These are phyloP conservation scores for Colletotrichum sansevieriae DNA, from an alignment of 2,329 filamentous ascomycete species.

Conservation along the genomic window DNA sequence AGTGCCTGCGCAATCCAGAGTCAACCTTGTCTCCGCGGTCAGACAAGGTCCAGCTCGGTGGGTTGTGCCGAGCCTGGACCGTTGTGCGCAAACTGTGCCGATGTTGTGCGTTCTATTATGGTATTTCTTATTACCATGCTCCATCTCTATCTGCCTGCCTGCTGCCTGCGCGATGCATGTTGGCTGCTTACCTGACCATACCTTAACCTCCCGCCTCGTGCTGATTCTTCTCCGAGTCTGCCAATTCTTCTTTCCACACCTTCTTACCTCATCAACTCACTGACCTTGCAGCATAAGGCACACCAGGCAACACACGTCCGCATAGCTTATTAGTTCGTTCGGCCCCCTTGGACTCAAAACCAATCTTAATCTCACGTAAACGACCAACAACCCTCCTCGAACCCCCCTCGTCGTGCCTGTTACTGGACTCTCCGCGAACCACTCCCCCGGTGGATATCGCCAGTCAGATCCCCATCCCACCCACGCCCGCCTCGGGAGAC, in stretches of 20 bases:
- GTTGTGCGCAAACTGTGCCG: conserved; percentile 27
- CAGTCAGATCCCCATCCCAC: conserved; percentile 31
- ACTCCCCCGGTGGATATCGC: conserved; percentile 10
- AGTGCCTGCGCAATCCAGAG: background rate
- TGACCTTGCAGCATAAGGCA: background rate
- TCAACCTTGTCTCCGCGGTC: conserved; percentile 14
- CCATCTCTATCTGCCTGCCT: conserved; percentile 5
- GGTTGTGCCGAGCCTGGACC: conserved; percentile 38
- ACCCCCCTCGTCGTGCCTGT: background rate
- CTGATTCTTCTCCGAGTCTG: background rate
- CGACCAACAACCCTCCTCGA: conserved; percentile 17
- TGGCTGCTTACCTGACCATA: conserved; percentile 1
- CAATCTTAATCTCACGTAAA: conserved; percentile 35
- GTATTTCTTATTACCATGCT: conserved; percentile 21
- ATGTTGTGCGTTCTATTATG: conserved; percentile 26
- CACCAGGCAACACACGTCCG: conserved; percentile 1
- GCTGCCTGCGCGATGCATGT: conserved; percentile 3
- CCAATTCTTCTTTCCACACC: conserved; percentile 2
- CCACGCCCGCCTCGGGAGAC: conserved; percentile 23
- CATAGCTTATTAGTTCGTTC: conserved; percentile 15
- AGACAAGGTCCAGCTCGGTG: conserved; percentile 33
- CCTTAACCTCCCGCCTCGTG: conserved; percentile 6
- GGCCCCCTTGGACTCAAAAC: conserved; percentile 1
- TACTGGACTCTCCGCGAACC: conserved; percentile 12
- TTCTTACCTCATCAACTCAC: conserved; percentile 5